These are phyloP conservation scores for Mallotus japonicus DNA, from an alignment of 441 rosid genomes.

Conservation along the genomic window DNA sequence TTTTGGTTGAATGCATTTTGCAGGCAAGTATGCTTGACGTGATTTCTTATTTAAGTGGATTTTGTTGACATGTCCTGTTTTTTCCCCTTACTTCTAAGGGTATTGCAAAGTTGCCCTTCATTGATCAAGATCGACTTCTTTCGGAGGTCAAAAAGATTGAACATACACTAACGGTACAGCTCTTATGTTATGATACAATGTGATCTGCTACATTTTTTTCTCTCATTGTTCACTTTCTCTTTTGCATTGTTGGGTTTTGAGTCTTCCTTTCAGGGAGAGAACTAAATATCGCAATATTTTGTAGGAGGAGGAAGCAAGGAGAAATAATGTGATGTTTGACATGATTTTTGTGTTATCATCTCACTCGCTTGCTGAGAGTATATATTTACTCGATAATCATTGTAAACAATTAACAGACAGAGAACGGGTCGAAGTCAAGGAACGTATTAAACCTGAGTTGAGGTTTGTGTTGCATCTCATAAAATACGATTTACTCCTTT, in stretches of 20 bases:
- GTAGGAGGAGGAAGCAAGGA: slow-evolving; percentile 77
- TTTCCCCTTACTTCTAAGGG: slow-evolving; percentile 50
- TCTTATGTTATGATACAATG: slow-evolving; percentile 13
- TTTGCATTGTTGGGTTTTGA: neutral
- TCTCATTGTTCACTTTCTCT: neutral
- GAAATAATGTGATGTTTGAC: slow-evolving; percentile 74
- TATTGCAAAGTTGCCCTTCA: slow-evolving; percentile 86
- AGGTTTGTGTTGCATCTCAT: slow-evolving; percentile 51
- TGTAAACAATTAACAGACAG: slow-evolving; percentile 48
- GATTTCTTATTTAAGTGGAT: neutral
- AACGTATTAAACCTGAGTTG: slow-evolving; percentile 57
- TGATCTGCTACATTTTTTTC: slow-evolving; percentile 2
- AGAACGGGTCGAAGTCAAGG: slow-evolving; percentile 47
- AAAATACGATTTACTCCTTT: neutral
- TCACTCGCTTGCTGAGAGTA: slow-evolving; percentile 70
- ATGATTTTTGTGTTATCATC: slow-evolving; percentile 75
- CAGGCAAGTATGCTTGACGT: neutral
- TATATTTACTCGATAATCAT: slow-evolving; percentile 61
- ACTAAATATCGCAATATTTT: slow-evolving; percentile 18
- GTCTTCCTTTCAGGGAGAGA: neutral
- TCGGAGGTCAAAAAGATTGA: slow-evolving; percentile 64
- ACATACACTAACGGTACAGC: slow-evolving; percentile 66
- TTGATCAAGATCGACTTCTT: slow-evolving; percentile 85
- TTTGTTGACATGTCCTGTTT: slow-evolving; percentile 15
- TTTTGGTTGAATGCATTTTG: slow-evolving; percentile 19